phyloP scores from a whole-genome alignment of 164 flowering plant genomes.

The Houttuynia cordata region DNA sequence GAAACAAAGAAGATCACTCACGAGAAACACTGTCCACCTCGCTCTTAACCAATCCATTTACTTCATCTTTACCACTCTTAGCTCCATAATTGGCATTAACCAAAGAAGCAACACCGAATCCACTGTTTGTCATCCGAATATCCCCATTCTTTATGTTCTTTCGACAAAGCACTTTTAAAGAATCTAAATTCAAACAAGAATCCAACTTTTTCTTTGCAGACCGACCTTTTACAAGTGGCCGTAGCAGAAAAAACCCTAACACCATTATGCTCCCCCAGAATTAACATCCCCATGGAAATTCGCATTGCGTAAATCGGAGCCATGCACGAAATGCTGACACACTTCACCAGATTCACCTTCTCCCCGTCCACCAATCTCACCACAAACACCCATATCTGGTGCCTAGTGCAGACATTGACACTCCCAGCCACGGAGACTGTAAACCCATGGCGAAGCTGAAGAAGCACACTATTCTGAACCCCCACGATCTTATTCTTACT shows the following conservation, averaged over 20 bases:
- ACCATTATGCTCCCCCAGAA: slow-evolving; percentile 74
- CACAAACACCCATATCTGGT: slow-evolving; percentile 54
- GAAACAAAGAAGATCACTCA: too few relatives aligned
- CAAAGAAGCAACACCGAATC: too few relatives aligned
- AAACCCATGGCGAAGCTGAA: slow-evolving; percentile 46
- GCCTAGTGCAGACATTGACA: slow-evolving; percentile 43
- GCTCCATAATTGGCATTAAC: too few relatives aligned
- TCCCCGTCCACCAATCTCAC: slow-evolving; percentile 35
- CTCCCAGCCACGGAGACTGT: slow-evolving; percentile 41
- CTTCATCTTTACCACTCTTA: too few relatives aligned
- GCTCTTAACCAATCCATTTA: too few relatives aligned
- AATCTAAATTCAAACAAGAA: too few relatives aligned
- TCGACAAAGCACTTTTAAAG: too few relatives aligned
- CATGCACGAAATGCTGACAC: slow-evolving; percentile 65
- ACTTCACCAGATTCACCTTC: too few relatives aligned
- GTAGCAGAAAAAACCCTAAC: slow-evolving; percentile 64
- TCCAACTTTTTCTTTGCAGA: slow-evolving; percentile 13
- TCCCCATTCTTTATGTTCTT: slow-evolving; percentile 2
- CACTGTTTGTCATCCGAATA: too few relatives aligned
- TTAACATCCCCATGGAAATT: slow-evolving; percentile 41
- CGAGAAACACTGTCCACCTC: too few relatives aligned
- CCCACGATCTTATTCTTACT: too few relatives aligned
- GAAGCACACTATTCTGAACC: too few relatives aligned
- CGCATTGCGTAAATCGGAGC: slow-evolving; percentile 41
- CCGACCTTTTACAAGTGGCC: slow-evolving; percentile 48